These are phyloP conservation scores for Trametes elegans DNA, from an alignment of 768 basidiomycete species.

Conservation along the genomic window DNA sequence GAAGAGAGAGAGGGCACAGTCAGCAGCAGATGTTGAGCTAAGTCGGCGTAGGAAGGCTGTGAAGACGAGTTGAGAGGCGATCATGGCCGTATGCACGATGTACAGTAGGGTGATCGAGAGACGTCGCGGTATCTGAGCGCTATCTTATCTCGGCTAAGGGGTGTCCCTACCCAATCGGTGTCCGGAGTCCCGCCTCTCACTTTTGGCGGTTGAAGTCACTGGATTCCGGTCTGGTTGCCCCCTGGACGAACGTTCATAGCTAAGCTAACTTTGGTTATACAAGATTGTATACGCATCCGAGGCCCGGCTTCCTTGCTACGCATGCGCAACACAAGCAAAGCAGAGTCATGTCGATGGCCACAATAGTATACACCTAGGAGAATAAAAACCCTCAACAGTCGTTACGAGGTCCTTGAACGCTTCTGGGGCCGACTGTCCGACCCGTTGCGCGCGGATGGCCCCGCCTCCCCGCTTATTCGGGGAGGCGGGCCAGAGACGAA, in stretches of 20 bases:
- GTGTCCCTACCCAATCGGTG: neutral
- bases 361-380: no score
- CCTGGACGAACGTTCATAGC: no score
- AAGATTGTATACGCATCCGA: no score
- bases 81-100: no score
- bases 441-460: neutral
- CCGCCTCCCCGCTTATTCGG: neutral
- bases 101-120: neutral
- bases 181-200: neutral
- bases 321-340: no score
- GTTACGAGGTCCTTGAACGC: conserved; percentile 5
- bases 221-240: neutral
- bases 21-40: neutral
- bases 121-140: neutral
- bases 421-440: conserved; percentile 17
- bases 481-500: conserved; percentile 35
- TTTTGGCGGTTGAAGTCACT: neutral
- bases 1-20: neutral
- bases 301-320: no score
- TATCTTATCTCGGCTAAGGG: neutral
- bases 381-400: no score
- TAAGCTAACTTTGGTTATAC: no score
- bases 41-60: neutral
- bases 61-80: neutral
- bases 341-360: no score